Conservation (phyloP, 2,329 filamentous ascomycete species). For the Cladophialophora exuberans region DNA sequence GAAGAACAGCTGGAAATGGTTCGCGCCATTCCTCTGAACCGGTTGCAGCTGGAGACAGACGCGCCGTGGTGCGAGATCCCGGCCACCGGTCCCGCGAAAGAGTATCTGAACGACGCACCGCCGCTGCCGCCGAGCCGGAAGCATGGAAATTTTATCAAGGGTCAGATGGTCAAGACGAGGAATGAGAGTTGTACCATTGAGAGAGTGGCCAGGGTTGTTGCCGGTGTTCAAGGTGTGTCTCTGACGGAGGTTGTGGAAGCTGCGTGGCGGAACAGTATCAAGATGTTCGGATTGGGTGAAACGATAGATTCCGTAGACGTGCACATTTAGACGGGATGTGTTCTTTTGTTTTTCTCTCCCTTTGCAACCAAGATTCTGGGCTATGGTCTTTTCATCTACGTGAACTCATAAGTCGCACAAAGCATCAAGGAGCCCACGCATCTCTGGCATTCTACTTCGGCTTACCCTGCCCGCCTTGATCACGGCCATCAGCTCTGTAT, state of each 20-base stretch:
- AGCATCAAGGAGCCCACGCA: no score
- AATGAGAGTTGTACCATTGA: neutral
- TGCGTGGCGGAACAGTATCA: slow-evolving; percentile 43
- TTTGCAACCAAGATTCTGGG: neutral
- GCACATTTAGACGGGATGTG: neutral
- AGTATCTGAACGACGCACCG: neutral
- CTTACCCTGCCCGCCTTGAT: no score
- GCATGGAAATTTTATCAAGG: neutral
- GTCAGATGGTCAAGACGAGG: neutral
- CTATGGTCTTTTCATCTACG: no score
- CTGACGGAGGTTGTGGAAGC: slow-evolving; percentile 50
- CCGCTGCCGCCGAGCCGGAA: neutral
- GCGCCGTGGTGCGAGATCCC: neutral
- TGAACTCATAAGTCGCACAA: no score
- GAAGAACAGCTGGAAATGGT: slow-evolving; percentile 72
- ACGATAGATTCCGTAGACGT: neutral
- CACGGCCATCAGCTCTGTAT: no score
- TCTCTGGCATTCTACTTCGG: no score
- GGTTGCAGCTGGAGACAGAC: slow-evolving; percentile 48
- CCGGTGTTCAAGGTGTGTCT: slow-evolving; percentile 43
- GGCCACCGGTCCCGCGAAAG: neutral
- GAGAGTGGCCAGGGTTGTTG: neutral
- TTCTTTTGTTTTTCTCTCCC: neutral
- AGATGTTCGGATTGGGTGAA: slow-evolving; percentile 36
- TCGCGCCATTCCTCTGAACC: neutral